Evolutionary conservation across 2,329 filamentous ascomycete genomes (phyloP).

Genomic region (Talaromyces islandicus): DNA sequence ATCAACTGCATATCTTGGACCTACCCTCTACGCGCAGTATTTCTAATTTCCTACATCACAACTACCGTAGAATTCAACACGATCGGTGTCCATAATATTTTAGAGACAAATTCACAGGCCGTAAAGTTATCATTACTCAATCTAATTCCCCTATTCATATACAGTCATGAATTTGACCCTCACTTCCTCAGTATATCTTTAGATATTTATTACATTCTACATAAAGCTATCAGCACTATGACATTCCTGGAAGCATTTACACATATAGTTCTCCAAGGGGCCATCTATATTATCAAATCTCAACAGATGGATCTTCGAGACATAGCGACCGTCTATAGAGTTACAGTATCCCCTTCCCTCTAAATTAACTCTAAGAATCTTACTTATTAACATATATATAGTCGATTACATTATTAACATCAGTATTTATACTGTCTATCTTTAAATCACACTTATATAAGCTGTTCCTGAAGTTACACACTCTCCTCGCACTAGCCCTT

Average conservation of each 20-base stretch:
- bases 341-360: slow-evolving; percentile 8
- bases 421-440: background rate
- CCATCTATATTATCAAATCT: slow-evolving; percentile 3
- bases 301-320: background rate
- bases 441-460: slow-evolving; percentile 6
- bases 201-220: background rate
- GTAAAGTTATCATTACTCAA: slow-evolving; percentile 3
- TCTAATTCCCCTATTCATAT: background rate
- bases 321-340: slow-evolving; percentile 3
- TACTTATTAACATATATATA: background rate
- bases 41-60: background rate
- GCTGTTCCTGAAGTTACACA: slow-evolving; percentile 8
- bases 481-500: background rate
- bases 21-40: background rate
- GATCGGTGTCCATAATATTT: background rate
- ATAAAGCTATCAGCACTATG: slow-evolving; percentile 8
- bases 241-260: slow-evolving; percentile 12
- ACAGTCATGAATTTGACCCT: background rate
- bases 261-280: slow-evolving; percentile 9
- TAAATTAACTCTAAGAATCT: background rate
- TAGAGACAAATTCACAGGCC: background rate
- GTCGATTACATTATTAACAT: background rate
- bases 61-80: slow-evolving; percentile 1
- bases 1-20: background rate
- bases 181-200: background rate